Conservation (phyloP, 1,139 yeast species). For the Kodamaea suecica region DNA sequence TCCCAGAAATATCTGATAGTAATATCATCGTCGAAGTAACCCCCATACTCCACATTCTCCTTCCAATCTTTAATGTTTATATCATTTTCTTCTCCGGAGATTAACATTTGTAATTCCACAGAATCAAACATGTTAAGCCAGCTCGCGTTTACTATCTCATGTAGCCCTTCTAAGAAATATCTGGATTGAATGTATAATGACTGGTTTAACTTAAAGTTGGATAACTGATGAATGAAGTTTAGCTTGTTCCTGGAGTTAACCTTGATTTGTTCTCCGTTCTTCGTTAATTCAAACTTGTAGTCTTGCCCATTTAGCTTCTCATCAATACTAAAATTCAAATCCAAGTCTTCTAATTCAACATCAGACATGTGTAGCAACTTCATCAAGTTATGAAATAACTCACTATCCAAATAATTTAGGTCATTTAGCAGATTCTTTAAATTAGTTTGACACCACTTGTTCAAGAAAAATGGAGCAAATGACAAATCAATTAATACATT, state of each 20-base stretch:
- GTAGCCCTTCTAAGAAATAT: slow-evolving; percentile 69
- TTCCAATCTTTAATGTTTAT: slow-evolving; percentile 70
- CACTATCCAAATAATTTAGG: slow-evolving; percentile 64
- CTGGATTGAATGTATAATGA: slow-evolving; percentile 57
- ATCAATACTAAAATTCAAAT: slow-evolving; percentile 61
- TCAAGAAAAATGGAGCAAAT: slow-evolving; percentile 84
- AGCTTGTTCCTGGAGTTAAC: slow-evolving; percentile 65
- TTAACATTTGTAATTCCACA: slow-evolving; percentile 74
- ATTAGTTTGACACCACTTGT: slow-evolving; percentile 54
- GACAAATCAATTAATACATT: slow-evolving; percentile 75
- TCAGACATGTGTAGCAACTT: slow-evolving; percentile 57
- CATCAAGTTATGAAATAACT: slow-evolving; percentile 61
- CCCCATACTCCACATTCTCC: slow-evolving; percentile 63
- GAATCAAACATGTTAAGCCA: slow-evolving; percentile 89
- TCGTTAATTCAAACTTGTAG: slow-evolving; percentile 52
- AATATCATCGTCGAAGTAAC: slow-evolving; percentile 53
- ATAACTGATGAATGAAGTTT: slow-evolving; percentile 72
- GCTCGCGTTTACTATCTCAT: slow-evolving; percentile 59
- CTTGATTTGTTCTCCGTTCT: slow-evolving; percentile 49
- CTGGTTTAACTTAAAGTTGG: slow-evolving; percentile 74
- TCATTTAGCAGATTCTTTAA: slow-evolving; percentile 72
- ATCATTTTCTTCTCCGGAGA: slow-evolving; percentile 73
- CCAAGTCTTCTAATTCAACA: slow-evolving; percentile 56
- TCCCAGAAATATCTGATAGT: slow-evolving; percentile 73
- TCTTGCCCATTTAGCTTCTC: slow-evolving; percentile 40